phyloP scores from a whole-genome alignment of 805 yeast species.

The Wickerhamomyces tratensis region DNA sequence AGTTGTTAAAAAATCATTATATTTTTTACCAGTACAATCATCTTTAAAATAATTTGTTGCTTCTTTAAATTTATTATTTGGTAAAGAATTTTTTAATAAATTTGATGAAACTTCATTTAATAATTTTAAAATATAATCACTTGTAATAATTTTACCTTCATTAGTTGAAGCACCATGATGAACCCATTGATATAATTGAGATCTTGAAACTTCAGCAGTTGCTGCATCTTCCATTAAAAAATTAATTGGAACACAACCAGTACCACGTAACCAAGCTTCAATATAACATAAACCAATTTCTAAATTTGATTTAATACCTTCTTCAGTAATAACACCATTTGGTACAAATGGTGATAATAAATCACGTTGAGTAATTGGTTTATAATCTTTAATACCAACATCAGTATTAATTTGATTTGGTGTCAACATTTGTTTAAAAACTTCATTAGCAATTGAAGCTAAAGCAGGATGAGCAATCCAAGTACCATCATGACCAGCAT shows the following conservation, averaged over 20 bases:
- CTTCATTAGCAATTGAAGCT: conserved; percentile 61
- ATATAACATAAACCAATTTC: conserved; percentile 71
- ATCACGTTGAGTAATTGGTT: conserved; percentile 42
- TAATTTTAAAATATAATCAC: conserved; percentile 45
- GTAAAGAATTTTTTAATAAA: conserved; percentile 35
- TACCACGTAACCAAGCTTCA: conserved; percentile 80
- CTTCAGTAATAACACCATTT: conserved; percentile 54
- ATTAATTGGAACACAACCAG: conserved; percentile 82
- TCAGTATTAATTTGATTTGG: conserved; percentile 57
- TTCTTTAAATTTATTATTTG: conserved; percentile 56
- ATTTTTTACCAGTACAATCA: conserved; percentile 62
- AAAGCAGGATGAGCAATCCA: conserved; percentile 88
- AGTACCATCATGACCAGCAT: conserved; percentile 78
- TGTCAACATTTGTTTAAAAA: conserved; percentile 73
- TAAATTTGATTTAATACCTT: conserved; percentile 63
- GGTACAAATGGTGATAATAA: conserved; percentile 55
- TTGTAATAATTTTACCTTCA: conserved; percentile 51
- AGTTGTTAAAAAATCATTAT: conserved; percentile 71
- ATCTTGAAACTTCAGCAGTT: conserved; percentile 79
- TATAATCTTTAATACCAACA: conserved; percentile 25
- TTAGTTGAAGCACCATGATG: conserved; percentile 53
- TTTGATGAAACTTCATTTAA: conserved; percentile 54
- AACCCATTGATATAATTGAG: conserved; percentile 80
- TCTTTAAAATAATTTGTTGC: conserved; percentile 68
- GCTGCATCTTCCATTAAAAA: conserved; percentile 87